Conservation (phyloP, 768 basidiomycete genomes). For the Suillus tomentosus region DNA sequence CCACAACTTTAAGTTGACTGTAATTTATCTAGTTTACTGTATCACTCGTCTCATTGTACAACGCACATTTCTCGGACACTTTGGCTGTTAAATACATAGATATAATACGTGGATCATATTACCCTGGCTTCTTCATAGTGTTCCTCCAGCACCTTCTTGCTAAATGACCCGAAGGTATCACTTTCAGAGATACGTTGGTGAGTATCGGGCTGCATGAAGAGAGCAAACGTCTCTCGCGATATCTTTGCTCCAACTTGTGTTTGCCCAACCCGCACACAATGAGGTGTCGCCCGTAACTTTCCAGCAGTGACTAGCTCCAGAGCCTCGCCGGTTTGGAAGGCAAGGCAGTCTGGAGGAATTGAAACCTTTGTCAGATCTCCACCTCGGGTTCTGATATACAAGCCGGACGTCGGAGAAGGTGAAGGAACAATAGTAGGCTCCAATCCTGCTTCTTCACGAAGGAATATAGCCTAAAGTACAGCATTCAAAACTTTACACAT, state of each 20-base stretch:
- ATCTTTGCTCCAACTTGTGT: constrained; percentile 45
- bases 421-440: constrained; percentile 55
- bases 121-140: constrained; percentile 44
- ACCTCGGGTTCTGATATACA: constrained; percentile 89
- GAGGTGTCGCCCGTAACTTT: constrained; percentile 87
- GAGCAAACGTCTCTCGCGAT: constrained; percentile 84
- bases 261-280: constrained; percentile 82
- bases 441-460: constrained; percentile 47
- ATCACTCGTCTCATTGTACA: constrained; percentile 12
- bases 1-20: constrained; percentile 23
- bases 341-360: constrained; percentile 83
- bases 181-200: constrained; percentile 67
- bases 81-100: constrained; percentile 19
- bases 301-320: constrained; percentile 86
- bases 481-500: constrained; percentile 10
- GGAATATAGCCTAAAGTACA: constrained; percentile 73
- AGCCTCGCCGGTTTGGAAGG: constrained; percentile 97
- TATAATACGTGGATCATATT: constrained; percentile 31
- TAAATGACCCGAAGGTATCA: constrained; percentile 89
- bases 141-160: constrained; percentile 71
- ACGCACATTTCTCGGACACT: constrained; percentile 5
- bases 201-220: constrained; percentile 90
- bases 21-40: constrained; percentile 8
- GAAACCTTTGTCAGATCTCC: constrained; percentile 78
- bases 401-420: constrained; percentile 77